phyloP scores from a whole-genome alignment of 2,329 filamentous ascomycete species.

The Zalaria sp. region DNA sequence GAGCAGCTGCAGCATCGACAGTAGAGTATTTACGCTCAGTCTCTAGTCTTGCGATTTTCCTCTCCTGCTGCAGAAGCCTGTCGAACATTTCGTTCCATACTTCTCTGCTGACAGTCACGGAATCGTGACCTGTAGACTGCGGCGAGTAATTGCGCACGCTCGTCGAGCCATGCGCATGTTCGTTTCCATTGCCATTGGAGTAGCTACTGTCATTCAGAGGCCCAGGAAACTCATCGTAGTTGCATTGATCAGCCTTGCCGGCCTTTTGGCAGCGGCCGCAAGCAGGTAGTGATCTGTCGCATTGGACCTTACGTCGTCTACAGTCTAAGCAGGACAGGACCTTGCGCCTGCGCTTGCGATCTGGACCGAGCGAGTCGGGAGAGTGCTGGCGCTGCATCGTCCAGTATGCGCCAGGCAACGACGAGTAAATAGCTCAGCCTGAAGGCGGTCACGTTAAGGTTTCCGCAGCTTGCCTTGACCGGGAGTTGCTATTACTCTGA shows the following conservation, averaged over 20 bases:
- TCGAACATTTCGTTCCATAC: slow-evolving; percentile 5
- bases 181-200: background rate
- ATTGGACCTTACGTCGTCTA: slow-evolving; percentile 32
- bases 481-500: too few relatives aligned
- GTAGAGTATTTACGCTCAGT: background rate
- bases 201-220: background rate
- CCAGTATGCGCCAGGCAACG: too few relatives aligned
- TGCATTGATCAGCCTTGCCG: slow-evolving; percentile 25
- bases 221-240: slow-evolving; percentile 2
- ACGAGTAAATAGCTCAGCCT: too few relatives aligned
- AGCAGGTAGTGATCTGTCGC: slow-evolving; percentile 29
- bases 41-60: slow-evolving; percentile 4
- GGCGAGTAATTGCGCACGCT: background rate
- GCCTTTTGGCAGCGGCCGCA: slow-evolving; percentile 30
- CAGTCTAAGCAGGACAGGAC: slow-evolving; percentile 33
- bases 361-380: slow-evolving; percentile 7
- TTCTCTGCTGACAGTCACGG: slow-evolving; percentile 3
- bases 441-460: too few relatives aligned
- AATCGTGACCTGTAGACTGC: background rate
- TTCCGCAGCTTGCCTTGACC: too few relatives aligned
- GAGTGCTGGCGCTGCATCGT: slow-evolving; percentile 2
- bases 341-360: slow-evolving; percentile 30
- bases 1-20: background rate
- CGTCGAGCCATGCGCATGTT: background rate
- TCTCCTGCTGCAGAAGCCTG: slow-evolving; percentile 3